Conservation (phyloP, 2,329 filamentous ascomycete genomes). For the Metarhizium brunneum region DNA sequence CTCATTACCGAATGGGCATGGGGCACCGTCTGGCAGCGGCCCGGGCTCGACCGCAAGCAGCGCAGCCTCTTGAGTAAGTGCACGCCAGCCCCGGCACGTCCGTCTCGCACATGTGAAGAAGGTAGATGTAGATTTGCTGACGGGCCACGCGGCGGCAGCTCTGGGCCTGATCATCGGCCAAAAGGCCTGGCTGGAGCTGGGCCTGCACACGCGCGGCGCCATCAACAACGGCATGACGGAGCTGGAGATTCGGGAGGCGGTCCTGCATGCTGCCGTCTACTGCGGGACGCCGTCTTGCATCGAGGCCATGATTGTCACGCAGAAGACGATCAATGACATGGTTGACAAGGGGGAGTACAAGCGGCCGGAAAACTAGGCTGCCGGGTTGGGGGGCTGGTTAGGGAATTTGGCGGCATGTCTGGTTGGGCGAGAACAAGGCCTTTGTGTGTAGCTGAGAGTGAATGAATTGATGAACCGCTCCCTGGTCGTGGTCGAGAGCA, state of each 20-base stretch:
- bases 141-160: neutral
- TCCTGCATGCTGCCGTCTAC: slow-evolving; percentile 33
- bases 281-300: slow-evolving; percentile 31
- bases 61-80: slow-evolving; percentile 33
- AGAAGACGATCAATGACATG: slow-evolving; percentile 17
- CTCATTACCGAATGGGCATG: slow-evolving; percentile 51
- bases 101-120: too few species aligned
- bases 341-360: slow-evolving; percentile 13
- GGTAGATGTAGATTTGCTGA: too few species aligned
- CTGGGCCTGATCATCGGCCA: slow-evolving; percentile 54
- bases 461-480: too few species aligned
- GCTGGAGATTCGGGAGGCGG: slow-evolving; percentile 43
- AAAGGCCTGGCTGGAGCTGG: slow-evolving; percentile 49
- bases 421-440: too few species aligned
- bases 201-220: slow-evolving; percentile 50
- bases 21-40: slow-evolving; percentile 53
- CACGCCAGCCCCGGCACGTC: too few species aligned
- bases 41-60: slow-evolving; percentile 50
- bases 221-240: slow-evolving; percentile 52
- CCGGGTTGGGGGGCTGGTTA: neutral
- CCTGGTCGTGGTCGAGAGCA: too few species aligned
- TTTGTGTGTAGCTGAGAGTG: too few species aligned
- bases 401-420: too few species aligned
- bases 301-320: slow-evolving; percentile 22
- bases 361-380: neutral